Base-by-base conservation (phyloP, 2,329 filamentous ascomycete genomes). In the Alternaria ethzedia region DNA sequence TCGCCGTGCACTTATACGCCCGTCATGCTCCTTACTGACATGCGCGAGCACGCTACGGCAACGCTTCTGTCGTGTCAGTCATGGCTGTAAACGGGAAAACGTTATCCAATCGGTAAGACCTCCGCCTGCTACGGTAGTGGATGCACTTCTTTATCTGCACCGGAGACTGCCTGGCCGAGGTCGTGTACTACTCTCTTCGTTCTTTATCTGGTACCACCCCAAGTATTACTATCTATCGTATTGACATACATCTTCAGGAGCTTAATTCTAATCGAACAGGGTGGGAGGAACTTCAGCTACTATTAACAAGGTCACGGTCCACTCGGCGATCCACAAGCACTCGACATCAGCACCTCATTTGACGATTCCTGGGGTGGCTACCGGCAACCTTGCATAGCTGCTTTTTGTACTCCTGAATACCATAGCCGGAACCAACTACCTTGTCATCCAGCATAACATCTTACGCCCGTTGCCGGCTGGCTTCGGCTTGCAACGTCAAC, bases 191-290 rank as follows among this genome's bases (percentile, higher is more conserved):
- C 73, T 67, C 62, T 69, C 65, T 63, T 54, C 62, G 64, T 67
- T 65, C 66, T 65, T 67, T 59, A 74, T 76, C 73, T 68, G 50
- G 76, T 78, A 71, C 57, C 67, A 78, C 77, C 67, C 61, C 63
- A 69, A 73, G 60, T 55, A 75, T 72, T 68, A 70, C 64, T 65
- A 62, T 63, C 68, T 64, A 74, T 74, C 75, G 65, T 74, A 73
- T 73, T 73, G 67, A 64, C 65, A 71, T 69, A 69, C 74, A 74
- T 73, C 70, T 70, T 67, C 69, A 70, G 61, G 71, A 57, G 30
- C 50, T 65, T 52, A 43, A 52, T 57, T 61, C 69, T 70, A 69
- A 72, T 67, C 64, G 66, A 75, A 63, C 13, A 66, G 61, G 64
- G 55, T 59, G 61, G 49, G 41, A 62, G 60, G 49, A 64, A 57